A percentile compares a stretch with the other conserved stretches of the same genome.
Evolutionary conservation across 2,329 filamentous ascomycete genomes (phyloP).

Genomic region (Macrophomina tecta): DNA sequence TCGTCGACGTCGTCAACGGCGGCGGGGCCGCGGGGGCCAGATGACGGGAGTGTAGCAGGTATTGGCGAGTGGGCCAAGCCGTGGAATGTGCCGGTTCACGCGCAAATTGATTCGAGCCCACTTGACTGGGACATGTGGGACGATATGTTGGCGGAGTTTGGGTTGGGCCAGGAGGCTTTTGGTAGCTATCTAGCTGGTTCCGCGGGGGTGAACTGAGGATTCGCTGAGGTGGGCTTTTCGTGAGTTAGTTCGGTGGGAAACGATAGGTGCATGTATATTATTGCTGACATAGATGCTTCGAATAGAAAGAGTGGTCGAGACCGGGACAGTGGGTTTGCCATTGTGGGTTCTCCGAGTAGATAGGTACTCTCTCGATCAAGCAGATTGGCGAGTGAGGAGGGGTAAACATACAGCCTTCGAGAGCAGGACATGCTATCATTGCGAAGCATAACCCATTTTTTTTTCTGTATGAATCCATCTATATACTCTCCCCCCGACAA

Average conservation of each 20-base stretch:
- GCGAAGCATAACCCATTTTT: no score
- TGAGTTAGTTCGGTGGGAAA: not conserved
- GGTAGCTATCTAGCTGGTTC: slow-evolving; percentile 1
- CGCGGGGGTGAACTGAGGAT: not conserved
- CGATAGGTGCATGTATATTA: no score
- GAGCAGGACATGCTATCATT: no score
- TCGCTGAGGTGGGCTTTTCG: not conserved
- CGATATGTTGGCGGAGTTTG: slow-evolving; percentile 36
- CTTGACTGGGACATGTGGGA: slow-evolving; percentile 42
- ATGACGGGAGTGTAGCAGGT: not conserved
- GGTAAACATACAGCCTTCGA: no score
- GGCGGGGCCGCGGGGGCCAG: not conserved
- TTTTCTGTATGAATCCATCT: not conserved
- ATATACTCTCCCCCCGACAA: not conserved
- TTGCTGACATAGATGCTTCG: no score
- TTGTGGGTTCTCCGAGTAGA: no score
- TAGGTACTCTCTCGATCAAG: no score
- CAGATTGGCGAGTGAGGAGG: no score
- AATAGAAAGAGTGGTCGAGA: no score
- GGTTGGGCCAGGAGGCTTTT: slow-evolving; percentile 9
- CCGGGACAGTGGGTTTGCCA: no score
- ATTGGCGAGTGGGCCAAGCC: not conserved
- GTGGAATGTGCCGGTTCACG: slow-evolving; percentile 25
- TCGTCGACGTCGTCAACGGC: not conserved
- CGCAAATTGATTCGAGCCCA: slow-evolving; percentile 32